Percentiles rank a stretch among this genome's conserved stretches.
These are phyloP conservation scores for Herpetospermum pedunculosum DNA, from an alignment of 306 rosid genomes.

Conservation along the genomic window DNA sequence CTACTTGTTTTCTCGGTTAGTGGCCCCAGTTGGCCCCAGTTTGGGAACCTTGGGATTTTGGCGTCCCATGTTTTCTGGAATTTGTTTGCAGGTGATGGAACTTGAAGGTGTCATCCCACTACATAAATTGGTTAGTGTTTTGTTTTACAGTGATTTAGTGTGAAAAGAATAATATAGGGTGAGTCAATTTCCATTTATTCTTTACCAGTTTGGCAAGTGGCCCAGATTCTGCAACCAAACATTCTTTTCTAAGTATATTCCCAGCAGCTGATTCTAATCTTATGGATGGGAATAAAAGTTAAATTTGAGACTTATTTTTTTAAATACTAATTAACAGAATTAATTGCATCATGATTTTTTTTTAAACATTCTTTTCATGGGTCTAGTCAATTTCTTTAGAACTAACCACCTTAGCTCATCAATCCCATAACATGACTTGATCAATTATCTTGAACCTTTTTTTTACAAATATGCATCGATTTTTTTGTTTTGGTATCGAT, in stretches of 20 bases:
- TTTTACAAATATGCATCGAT: too few relatives aligned
- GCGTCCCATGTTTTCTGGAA: neutral
- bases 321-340: neutral
- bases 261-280: neutral
- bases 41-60: neutral
- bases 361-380: too few relatives aligned
- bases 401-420: too few relatives aligned
- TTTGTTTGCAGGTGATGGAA: neutral
- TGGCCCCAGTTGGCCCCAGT: too few relatives aligned
- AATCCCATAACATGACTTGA: too few relatives aligned
- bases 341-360: too few relatives aligned
- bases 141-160: neutral
- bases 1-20: too few relatives aligned
- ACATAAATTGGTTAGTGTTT: neutral
- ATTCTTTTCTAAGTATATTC: neutral
- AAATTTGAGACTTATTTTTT: neutral
- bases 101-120: neutral
- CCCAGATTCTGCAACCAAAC: neutral
- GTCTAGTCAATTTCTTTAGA: too few relatives aligned
- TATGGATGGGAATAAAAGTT: neutral
- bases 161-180: neutral
- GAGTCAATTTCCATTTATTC: slow-evolving; percentile 2
- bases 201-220: neutral
- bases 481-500: too few relatives aligned
- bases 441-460: too few relatives aligned